phyloP scores from a whole-genome alignment of 1,139 yeast genomes.

The Lodderomyces parapsilosis region DNA sequence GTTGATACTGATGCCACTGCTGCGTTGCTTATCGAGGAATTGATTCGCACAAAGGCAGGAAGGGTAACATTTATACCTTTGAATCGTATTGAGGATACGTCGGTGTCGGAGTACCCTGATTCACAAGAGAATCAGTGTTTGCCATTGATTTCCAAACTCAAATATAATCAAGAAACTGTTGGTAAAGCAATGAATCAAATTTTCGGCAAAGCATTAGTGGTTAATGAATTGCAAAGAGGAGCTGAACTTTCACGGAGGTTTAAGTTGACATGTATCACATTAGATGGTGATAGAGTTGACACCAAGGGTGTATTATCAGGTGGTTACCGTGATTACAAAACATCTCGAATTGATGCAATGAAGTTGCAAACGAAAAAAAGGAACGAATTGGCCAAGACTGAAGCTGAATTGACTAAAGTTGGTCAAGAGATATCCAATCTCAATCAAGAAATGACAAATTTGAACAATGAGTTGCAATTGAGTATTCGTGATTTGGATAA shows the following conservation, averaged over 20 bases:
- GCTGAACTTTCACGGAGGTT: slow-evolving; percentile 62
- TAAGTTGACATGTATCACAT: slow-evolving; percentile 74
- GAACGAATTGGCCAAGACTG: slow-evolving; percentile 42
- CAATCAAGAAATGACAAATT: slow-evolving; percentile 27
- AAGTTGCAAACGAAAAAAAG: slow-evolving; percentile 53
- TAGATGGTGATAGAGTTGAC: slow-evolving; percentile 90
- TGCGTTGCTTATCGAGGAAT: slow-evolving; percentile 69
- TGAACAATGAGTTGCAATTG: slow-evolving; percentile 46
- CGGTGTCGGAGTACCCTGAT: slow-evolving; percentile 50
- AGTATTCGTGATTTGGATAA: slow-evolving; percentile 38
- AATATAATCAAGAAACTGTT: slow-evolving; percentile 50
- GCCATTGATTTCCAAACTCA: slow-evolving; percentile 74
- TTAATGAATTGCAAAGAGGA: slow-evolving; percentile 68
- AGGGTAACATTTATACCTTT: slow-evolving; percentile 90
- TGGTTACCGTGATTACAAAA: slow-evolving; percentile 74
- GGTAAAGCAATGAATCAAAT: slow-evolving; percentile 72
- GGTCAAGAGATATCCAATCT: slow-evolving; percentile 22
- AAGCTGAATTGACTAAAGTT: slow-evolving; percentile 23
- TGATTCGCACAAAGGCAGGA: slow-evolving; percentile 70
- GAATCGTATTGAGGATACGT: slow-evolving; percentile 52
- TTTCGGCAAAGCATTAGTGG: slow-evolving; percentile 79
- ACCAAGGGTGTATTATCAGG: slow-evolving; percentile 84
- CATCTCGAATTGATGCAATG: slow-evolving; percentile 70
- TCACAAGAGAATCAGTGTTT: slow-evolving; percentile 55
- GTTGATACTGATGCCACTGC: slow-evolving; percentile 91